Evolutionary conservation across 805 yeast species (phyloP).

Genomic region (Candida maesae): DNA sequence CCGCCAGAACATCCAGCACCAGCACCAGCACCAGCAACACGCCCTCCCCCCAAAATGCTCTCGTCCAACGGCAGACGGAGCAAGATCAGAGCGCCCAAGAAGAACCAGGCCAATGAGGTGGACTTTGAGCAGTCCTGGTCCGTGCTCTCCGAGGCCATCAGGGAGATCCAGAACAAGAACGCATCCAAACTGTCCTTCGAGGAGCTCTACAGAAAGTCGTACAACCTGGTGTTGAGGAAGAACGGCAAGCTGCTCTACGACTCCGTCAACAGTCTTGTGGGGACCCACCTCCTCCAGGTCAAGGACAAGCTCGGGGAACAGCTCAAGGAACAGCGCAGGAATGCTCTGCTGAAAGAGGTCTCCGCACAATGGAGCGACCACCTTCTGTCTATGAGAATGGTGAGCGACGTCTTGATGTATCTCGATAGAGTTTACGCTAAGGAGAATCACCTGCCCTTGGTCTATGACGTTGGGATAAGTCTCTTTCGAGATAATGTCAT

Average conservation of each 20-base stretch:
- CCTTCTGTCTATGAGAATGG: slow-evolving; percentile 65
- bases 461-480: slow-evolving; percentile 71
- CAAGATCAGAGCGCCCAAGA: slow-evolving; percentile 59
- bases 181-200: slow-evolving; percentile 78
- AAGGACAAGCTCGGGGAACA: slow-evolving; percentile 17
- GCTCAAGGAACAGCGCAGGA: slow-evolving; percentile 13
- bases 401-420: slow-evolving; percentile 82
- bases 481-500: slow-evolving; percentile 62
- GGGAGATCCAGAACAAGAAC: slow-evolving; percentile 65
- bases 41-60: slow-evolving; percentile 5
- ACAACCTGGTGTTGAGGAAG: slow-evolving; percentile 68
- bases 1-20: too few relatives aligned
- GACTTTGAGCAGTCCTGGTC: slow-evolving; percentile 70
- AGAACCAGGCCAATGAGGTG: slow-evolving; percentile 34
- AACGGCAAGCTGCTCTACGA: slow-evolving; percentile 64
- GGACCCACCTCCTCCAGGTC: slow-evolving; percentile 39
- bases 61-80: slow-evolving; percentile 41
- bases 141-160: slow-evolving; percentile 60
- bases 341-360: slow-evolving; percentile 35
- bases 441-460: slow-evolving; percentile 56
- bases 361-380: slow-evolving; percentile 63
- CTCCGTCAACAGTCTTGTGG: slow-evolving; percentile 48
- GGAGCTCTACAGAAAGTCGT: slow-evolving; percentile 74
- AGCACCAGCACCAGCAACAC: background rate
- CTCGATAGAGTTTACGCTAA: slow-evolving; percentile 81